These are phyloP conservation scores for Hanseniaspora meyeri DNA, from an alignment of 805 yeast species.

Conservation along the genomic window DNA sequence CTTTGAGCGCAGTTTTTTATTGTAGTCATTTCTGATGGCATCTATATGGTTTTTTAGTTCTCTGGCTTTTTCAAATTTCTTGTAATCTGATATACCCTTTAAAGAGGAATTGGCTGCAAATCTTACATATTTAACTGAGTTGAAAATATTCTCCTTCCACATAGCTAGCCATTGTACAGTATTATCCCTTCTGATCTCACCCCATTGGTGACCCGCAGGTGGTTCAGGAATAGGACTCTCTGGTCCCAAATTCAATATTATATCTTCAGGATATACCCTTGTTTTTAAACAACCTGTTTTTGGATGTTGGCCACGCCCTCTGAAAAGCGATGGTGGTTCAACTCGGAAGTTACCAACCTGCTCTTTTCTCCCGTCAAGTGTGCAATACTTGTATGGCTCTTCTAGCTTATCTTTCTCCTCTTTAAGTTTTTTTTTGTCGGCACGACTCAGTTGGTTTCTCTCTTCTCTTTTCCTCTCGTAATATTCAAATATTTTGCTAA, in stretches of 20 bases:
- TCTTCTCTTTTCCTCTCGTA: constrained; percentile 60
- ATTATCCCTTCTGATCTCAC: constrained; percentile 73
- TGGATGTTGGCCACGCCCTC: constrained; percentile 97
- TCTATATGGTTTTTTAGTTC: constrained; percentile 64
- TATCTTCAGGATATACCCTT: constrained; percentile 80
- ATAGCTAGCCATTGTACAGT: constrained; percentile 92
- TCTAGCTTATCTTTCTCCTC: constrained; percentile 63
- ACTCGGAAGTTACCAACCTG: constrained; percentile 87
- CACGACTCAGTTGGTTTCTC: constrained; percentile 53
- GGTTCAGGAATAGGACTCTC: constrained; percentile 66
- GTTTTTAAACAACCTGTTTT: constrained; percentile 83
- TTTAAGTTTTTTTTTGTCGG: constrained; percentile 65
- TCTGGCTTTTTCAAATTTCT: constrained; percentile 88
- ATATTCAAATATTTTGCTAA: constrained; percentile 56
- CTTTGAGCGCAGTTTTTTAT: constrained; percentile 52
- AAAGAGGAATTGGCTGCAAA: constrained; percentile 83
- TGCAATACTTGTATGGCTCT: constrained; percentile 69
- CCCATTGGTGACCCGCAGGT: constrained; percentile 86
- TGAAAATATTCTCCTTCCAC: constrained; percentile 90
- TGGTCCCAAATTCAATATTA: constrained; percentile 67
- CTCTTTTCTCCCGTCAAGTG: constrained; percentile 75
- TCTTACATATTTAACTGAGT: constrained; percentile 73
- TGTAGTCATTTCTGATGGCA: constrained; percentile 63
- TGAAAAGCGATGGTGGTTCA: constrained; percentile 90
- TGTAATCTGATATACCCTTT: constrained; percentile 82